These are phyloP conservation scores for Chrysanthemum seticuspe DNA, from an alignment of 129 eudicot genomes.

Conservation along the genomic window DNA sequence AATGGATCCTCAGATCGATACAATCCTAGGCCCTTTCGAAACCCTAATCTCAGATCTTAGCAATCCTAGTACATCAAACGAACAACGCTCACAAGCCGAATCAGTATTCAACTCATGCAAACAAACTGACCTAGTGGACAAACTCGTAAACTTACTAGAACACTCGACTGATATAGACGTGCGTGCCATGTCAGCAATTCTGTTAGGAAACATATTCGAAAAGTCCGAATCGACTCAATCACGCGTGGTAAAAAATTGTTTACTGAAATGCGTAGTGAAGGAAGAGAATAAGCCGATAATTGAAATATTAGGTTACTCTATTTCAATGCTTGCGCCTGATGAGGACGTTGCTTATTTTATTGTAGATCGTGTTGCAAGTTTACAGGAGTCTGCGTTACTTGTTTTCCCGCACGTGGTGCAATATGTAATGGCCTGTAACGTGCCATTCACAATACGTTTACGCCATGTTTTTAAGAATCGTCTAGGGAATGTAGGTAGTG, in stretches of 20 bases:
- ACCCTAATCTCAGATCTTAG: conserved; percentile 72
- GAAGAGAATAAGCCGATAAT: conserved; percentile 66
- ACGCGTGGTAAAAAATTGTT: conserved; percentile 49
- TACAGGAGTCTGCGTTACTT: conserved; percentile 83
- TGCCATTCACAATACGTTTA: conserved; percentile 58
- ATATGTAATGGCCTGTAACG: conserved; percentile 67
- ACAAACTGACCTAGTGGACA: conserved; percentile 62
- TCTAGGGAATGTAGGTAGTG: conserved; percentile 40
- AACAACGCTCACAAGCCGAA: conserved; percentile 93
- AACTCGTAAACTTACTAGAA: conserved; percentile 80
- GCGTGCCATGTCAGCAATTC: conserved; percentile 87
- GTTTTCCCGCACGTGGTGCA: conserved; percentile 80
- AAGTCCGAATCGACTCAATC: no score
- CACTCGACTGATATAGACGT: conserved; percentile 66
- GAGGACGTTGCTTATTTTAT: conserved; percentile 49
- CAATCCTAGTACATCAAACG: conserved; percentile 55
- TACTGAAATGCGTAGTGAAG: conserved; percentile 54
- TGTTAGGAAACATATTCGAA: conserved; percentile 24
- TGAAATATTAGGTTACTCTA: conserved; percentile 82
- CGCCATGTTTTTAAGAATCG: conserved; percentile 70
- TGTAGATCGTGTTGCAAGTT: conserved; percentile 71
- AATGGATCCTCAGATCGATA: conserved; percentile 50
- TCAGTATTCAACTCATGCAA: conserved; percentile 71
- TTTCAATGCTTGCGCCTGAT: conserved; percentile 81
- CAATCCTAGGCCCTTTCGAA: conserved; percentile 79